phyloP scores from a whole-genome alignment of 306 rosid genomes.

The Trifolium dubium region DNA sequence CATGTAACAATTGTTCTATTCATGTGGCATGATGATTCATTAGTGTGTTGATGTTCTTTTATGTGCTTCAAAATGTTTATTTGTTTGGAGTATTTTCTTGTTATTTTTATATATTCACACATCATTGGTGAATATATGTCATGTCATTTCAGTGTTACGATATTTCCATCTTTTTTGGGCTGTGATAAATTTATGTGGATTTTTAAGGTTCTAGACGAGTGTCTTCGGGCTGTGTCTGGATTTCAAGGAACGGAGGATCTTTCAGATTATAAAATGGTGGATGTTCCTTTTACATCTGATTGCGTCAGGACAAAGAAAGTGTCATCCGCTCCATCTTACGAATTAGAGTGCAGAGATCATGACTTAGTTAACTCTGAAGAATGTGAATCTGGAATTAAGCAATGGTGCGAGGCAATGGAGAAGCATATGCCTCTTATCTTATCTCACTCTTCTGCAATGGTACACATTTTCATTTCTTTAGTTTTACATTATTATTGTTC shows the following conservation, averaged over 20 bases:
- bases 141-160: slow-evolving; percentile 2
- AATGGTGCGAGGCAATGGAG: slow-evolving; percentile 84
- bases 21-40: background rate
- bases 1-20: background rate
- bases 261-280: slow-evolving; percentile 73
- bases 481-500: slow-evolving; percentile 23
- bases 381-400: slow-evolving; percentile 61
- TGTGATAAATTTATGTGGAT: slow-evolving; percentile 22
- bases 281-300: slow-evolving; percentile 85
- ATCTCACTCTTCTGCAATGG: slow-evolving; percentile 72
- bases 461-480: slow-evolving; percentile 32
- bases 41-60: background rate
- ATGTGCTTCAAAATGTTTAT: background rate
- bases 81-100: background rate
- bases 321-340: slow-evolving; percentile 87
- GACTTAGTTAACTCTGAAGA: slow-evolving; percentile 42
- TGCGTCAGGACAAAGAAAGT: slow-evolving; percentile 83
- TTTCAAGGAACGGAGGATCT: slow-evolving; percentile 96
- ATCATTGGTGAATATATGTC: background rate
- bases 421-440: slow-evolving; percentile 76
- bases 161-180: background rate
- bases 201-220: slow-evolving; percentile 83
- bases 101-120: background rate
- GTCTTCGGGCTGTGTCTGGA: slow-evolving; percentile 90
- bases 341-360: slow-evolving; percentile 49